Evolutionary conservation across 2,329 filamentous ascomycete genomes (phyloP), one percentile per base, ranked within the genome.

Genomic region (Cytospora paraplurivora): DNA sequence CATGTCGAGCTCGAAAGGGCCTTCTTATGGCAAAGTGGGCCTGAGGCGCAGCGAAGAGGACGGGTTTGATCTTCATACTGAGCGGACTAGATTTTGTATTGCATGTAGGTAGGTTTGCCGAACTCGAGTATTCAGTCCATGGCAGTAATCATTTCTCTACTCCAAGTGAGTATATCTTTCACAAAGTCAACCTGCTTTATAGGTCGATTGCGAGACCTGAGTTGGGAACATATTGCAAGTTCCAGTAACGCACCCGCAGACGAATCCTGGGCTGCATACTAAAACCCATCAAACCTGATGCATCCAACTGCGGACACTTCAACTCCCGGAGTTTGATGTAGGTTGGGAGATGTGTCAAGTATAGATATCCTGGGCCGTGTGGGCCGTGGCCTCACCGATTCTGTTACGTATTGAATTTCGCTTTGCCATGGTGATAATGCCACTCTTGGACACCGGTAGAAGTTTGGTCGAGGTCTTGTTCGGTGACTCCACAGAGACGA

Each of bases 1-100:
- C 61, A 70, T 69, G 49, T 69, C 70, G 44, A 74, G 56, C 52
- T 62, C 67, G 34, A 55, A 68, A 41, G 7, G 68, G 67, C n/a
- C 52, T 64, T 17, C 62, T 66, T 32, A 50, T 56, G 64, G 62
- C 63, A 19, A 68, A 44, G 35, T 66, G 51, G 34, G 67, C 66
- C 53, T 67, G 64, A 32, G 67, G 27, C 21, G 62, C 59, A 35
- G 66, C 60, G 41, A 69, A 27, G 33, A 54, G 32, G 33, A 62
- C 27, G 32, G 59, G 56, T n/a, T 41, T 50, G 52, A 55, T 62
- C 67, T 66, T 69, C 67, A 68, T 68, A 19, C 27, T 65, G 33
- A 27, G 21, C 17, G 44, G 19, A 8, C 41, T 59, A 19, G 47
- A 35, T 19, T 15, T n/a, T 34, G 19, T 27, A 41, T 32, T 21